Conservation (phyloP, 2,329 filamentous ascomycete species). For the Cordyceps farinosa region DNA sequence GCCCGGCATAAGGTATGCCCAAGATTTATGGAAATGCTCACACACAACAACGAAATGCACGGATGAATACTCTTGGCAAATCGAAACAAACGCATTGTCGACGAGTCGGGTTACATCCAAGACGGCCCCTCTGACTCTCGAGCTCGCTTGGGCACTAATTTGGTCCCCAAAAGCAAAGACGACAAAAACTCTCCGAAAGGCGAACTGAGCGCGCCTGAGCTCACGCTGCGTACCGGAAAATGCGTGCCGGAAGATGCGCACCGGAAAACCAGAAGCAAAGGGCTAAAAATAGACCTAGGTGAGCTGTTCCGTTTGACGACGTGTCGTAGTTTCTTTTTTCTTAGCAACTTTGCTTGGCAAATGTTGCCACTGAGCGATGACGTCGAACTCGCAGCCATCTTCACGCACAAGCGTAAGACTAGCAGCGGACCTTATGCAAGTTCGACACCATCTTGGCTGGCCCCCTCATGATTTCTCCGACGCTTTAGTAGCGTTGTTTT, state of each 20-base stretch:
- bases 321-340: no score
- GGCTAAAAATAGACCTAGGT: neutral
- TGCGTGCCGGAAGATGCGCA: neutral
- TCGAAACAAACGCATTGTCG: neutral
- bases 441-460: neutral
- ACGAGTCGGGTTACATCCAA: neutral
- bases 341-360: no score
- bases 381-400: no score
- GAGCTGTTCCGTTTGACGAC: no score
- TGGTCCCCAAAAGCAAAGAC: neutral
- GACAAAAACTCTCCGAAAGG: neutral
- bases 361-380: no score
- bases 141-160: neutral
- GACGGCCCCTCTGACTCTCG: neutral
- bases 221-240: neutral
- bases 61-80: neutral
- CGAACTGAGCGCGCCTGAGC: constrained; percentile 4
- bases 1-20: neutral
- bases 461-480: neutral
- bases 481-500: neutral
- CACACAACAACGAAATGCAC: neutral
- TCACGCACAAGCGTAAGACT: neutral
- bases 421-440: neutral
- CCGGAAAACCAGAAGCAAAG: neutral
- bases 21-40: neutral